Evolutionary conservation across 2,329 filamentous ascomycete genomes (phyloP).

Genomic region (Aureobasidium sp.): DNA sequence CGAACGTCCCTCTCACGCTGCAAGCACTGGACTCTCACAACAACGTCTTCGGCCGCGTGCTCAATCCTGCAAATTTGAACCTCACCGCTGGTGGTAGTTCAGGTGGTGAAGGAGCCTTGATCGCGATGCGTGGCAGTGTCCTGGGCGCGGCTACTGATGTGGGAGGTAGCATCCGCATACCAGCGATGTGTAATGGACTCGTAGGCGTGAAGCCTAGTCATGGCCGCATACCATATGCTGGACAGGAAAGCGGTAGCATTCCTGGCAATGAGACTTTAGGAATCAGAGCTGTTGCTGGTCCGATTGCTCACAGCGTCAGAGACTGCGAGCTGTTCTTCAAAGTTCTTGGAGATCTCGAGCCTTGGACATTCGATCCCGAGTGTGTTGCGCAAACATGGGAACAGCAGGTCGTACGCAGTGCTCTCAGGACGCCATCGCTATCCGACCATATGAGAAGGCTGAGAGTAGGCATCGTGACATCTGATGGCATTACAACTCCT

Average conservation of each 20-base stretch:
- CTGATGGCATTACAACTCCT: slow-evolving; percentile 43
- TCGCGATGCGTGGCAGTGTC: slow-evolving; percentile 40
- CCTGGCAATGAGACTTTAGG: slow-evolving; percentile 39
- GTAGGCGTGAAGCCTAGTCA: slow-evolving; percentile 40
- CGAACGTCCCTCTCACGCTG: slow-evolving; percentile 47
- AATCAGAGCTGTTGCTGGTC: slow-evolving; percentile 37
- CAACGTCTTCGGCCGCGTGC: slow-evolving; percentile 39
- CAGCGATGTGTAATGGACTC: slow-evolving; percentile 41
- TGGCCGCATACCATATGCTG: slow-evolving; percentile 43
- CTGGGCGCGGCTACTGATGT: slow-evolving; percentile 48
- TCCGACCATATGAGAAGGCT: slow-evolving; percentile 16
- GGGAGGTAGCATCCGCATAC: slow-evolving; percentile 45
- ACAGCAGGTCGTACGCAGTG: slow-evolving; percentile 16
- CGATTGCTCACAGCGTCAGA: slow-evolving; percentile 38
- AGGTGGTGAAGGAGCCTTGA: slow-evolving; percentile 45
- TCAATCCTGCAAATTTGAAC: slow-evolving; percentile 40
- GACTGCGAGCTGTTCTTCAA: slow-evolving; percentile 48
- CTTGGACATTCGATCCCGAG: slow-evolving; percentile 42
- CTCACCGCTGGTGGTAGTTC: slow-evolving; percentile 45
- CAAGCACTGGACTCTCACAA: slow-evolving; percentile 45
- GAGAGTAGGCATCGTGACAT: slow-evolving; percentile 40
- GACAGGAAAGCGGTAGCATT: slow-evolving; percentile 40
- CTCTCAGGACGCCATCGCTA: not conserved
- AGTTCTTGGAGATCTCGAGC: slow-evolving; percentile 42
- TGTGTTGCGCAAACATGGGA: slow-evolving; percentile 33